Base-by-base conservation (phyloP, 176 grass and related monocot genomes). In the Paspalum notatum region DNA sequence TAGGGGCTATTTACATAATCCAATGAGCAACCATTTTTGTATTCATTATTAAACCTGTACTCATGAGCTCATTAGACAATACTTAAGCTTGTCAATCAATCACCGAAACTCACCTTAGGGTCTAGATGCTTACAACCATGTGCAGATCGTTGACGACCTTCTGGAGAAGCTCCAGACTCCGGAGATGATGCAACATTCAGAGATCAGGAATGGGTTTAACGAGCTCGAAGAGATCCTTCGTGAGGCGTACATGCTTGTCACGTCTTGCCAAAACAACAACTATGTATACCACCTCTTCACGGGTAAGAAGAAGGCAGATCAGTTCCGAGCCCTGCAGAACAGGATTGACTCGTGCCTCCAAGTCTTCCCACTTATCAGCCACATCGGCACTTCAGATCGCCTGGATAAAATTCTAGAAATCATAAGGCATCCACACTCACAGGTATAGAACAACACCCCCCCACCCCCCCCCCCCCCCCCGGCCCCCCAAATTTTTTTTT, bases 331-430 rank as follows among this genome's bases (percentile, higher is more conserved):
- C 57, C 84, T 85, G 37, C 89, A 94, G 81, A 75, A 44, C 17
- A 87, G 86, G 68, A 87, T 94, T 17, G 77, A 89, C 9, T 84
- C 77, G 1, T 89, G 87, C 61, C 77, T 94, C 18, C 78, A 70
- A 43, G 71, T 94, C 51, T 87, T 94, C 57, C 92, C 92, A 15
- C 80, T 94, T 18, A 82, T 94, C 70, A 91, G 80, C 22, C 92
- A 91, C 40, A 90, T 91, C 38, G 80, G 91, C 61, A 77, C 85
- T 44, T 20, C 79, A 18, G 70, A 75, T 76, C 81, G 69, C 5
- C 37, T 73, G 37, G 68, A 82, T 14, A 37, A 73, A 42, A 73
- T 82, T 63, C 68, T 82, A 5, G 68, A 73, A 72, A 51, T 70
- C 66, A 59, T 80, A 47, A 39, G 25, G 39, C 66, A 40, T n/a